Percentiles rank a stretch among this genome's conserved stretches.
phyloP scores from a whole-genome alignment of 164 flowering plant species.

The Magnolia changhungtana region DNA sequence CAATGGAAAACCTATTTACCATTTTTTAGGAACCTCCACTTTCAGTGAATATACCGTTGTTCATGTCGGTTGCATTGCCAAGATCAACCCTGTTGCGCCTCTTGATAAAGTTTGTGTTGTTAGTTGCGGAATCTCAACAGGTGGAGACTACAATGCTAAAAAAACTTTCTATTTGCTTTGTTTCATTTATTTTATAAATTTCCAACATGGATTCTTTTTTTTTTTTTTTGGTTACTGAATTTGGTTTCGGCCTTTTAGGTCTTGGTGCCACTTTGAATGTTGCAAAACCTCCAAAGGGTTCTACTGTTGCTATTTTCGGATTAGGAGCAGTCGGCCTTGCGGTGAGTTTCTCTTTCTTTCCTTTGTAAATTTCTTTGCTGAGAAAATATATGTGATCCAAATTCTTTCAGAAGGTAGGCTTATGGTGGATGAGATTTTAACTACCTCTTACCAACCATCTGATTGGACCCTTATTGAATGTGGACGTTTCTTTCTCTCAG shows the following conservation, averaged over 20 bases:
- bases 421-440: too few relatives aligned
- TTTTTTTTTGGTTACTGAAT: neutral
- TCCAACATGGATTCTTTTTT: neutral
- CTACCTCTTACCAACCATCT: too few relatives aligned
- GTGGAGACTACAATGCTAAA: conserved; percentile 15
- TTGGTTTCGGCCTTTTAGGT: conserved; percentile 26
- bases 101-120: conserved; percentile 43
- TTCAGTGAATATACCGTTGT: conserved; percentile 72
- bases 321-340: conserved; percentile 86
- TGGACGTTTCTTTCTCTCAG: too few relatives aligned
- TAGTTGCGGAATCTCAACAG: conserved; percentile 71
- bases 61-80: conserved; percentile 61
- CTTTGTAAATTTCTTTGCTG: neutral
- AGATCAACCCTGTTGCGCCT: conserved; percentile 47
- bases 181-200: neutral
- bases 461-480: too few relatives aligned
- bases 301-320: conserved; percentile 69
- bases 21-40: conserved; percentile 72
- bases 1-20: conserved; percentile 55
- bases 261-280: conserved; percentile 79
- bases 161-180: neutral
- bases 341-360: conserved; percentile 31
- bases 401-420: too few relatives aligned
- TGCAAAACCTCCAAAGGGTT: conserved; percentile 67
- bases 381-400: too few relatives aligned